These are phyloP conservation scores for Liriodendron chinense DNA, from an alignment of 164 flowering plant species.

Conservation along the genomic window DNA sequence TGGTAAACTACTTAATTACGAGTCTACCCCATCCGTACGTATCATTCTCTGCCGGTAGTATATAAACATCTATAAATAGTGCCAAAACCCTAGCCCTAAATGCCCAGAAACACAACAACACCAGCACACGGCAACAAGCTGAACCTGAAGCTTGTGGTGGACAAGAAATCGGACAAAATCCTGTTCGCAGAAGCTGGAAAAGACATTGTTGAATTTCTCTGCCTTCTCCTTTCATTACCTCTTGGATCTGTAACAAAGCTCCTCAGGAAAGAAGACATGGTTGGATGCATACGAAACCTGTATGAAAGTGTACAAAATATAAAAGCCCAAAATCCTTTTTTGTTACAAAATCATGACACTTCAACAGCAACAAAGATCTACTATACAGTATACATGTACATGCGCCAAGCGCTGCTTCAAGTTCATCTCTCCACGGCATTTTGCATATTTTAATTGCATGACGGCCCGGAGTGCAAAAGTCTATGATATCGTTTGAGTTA, in stretches of 20 bases:
- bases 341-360: neutral
- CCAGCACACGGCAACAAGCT: neutral
- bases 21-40: too few species aligned
- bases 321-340: neutral
- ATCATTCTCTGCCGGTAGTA: too few species aligned
- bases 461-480: neutral
- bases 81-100: too few species aligned
- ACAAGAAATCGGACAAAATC: constrained; percentile 6
- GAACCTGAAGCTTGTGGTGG: constrained; percentile 14
- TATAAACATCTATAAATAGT: too few species aligned
- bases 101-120: too few species aligned
- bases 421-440: neutral
- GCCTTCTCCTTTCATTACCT: constrained; percentile 36
- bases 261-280: constrained; percentile 56
- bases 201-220: constrained; percentile 61
- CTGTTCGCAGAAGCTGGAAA: constrained; percentile 53
- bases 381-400: too few species aligned
- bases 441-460: neutral
- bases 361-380: neutral
- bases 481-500: neutral
- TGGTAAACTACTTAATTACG: too few species aligned
- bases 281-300: constrained; percentile 31
- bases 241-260: neutral
- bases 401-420: neutral
- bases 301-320: neutral